Percentiles rank a stretch among this genome's conserved stretches.
Conservation (phyloP, 306 rosid species). For the Cyclanthera cordifolia region DNA sequence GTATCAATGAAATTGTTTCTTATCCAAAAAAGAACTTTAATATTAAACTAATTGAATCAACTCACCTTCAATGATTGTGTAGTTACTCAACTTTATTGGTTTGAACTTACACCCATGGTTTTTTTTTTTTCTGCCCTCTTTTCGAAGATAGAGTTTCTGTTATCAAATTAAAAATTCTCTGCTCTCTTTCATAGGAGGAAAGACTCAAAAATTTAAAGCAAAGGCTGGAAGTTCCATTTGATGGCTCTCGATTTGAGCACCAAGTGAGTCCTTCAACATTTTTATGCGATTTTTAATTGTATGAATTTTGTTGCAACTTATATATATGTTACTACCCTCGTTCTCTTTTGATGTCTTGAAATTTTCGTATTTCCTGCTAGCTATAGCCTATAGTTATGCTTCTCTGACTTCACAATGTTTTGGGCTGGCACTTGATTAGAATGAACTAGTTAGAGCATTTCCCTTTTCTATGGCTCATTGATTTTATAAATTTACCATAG, state of each 20-base stretch:
- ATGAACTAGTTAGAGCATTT: neutral
- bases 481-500: neutral
- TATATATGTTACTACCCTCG: neutral
- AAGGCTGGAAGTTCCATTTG: conserved; percentile 75
- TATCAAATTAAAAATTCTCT: neutral
- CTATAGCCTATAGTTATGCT: neutral
- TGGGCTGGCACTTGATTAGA: neutral
- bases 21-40: too few species aligned
- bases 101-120: neutral
- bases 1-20: too few species aligned
- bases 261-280: conserved; percentile 39
- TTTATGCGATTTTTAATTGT: neutral
- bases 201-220: conserved; percentile 44
- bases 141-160: neutral
- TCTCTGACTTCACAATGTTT: neutral
- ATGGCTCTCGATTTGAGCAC: conserved; percentile 72
- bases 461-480: neutral
- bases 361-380: conserved; percentile 1
- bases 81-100: neutral
- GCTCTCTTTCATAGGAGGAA: conserved; percentile 41
- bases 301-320: neutral
- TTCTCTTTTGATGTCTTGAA: neutral
- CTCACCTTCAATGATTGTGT: neutral
- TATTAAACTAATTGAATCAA: neutral
- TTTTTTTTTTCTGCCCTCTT: neutral